Conservation (phyloP, 2,329 filamentous ascomycete species). For the Dryadomyces quercivorus region DNA sequence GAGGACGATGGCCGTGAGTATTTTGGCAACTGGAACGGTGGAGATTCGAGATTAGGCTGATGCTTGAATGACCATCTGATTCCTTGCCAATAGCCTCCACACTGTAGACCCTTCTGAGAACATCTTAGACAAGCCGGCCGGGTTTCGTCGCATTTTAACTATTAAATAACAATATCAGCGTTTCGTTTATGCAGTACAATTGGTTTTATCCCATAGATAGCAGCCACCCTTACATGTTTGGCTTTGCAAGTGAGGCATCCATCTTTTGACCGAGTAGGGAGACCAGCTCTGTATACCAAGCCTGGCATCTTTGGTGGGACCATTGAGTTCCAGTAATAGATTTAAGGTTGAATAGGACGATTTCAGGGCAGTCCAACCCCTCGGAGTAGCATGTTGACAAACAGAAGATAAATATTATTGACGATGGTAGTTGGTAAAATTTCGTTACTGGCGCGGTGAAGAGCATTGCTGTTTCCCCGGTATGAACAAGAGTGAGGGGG, state of each 20-base stretch:
- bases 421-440: no score
- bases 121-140: slow-evolving; percentile 16
- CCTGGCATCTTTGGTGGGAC: slow-evolving; percentile 3
- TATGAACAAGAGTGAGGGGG: background rate
- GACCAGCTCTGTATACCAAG: slow-evolving; percentile 5
- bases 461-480: background rate
- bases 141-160: slow-evolving; percentile 20
- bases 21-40: background rate
- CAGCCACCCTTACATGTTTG: slow-evolving; percentile 2
- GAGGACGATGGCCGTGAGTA: background rate
- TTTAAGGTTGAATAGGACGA: background rate
- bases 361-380: background rate
- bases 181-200: background rate
- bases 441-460: no score
- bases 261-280: slow-evolving; percentile 6
- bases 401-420: background rate
- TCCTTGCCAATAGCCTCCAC: slow-evolving; percentile 18
- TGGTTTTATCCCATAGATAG: background rate
- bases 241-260: slow-evolving; percentile 7
- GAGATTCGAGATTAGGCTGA: slow-evolving; percentile 13
- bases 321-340: background rate
- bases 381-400: slow-evolving; percentile 1
- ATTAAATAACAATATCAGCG: background rate
- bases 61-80: slow-evolving; percentile 29
- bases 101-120: slow-evolving; percentile 15